Evolutionary conservation across 345 rosid species (phyloP).

Genomic region (Microcos paniculata): DNA sequence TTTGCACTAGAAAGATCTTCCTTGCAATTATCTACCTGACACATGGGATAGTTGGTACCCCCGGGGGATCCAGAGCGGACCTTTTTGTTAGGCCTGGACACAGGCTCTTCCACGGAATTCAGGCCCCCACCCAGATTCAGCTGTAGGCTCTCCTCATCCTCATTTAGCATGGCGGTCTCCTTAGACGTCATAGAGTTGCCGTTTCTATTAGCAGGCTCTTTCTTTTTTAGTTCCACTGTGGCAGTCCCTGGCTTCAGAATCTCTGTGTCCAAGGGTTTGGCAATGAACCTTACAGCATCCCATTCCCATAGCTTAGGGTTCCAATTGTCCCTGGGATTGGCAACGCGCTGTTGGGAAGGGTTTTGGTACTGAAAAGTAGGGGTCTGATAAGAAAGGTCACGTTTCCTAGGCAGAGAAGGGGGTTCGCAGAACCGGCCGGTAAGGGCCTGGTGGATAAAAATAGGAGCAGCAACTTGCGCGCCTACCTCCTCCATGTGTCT

Average conservation of each 20-base stretch:
- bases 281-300: constrained; percentile 70
- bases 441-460: constrained; percentile 55
- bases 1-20: constrained; percentile 79
- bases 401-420: constrained; percentile 56
- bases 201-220: constrained; percentile 13
- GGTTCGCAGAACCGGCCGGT: constrained; percentile 42
- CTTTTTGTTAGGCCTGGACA: constrained; percentile 59
- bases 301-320: constrained; percentile 73
- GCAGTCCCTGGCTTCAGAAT: constrained; percentile 34
- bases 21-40: constrained; percentile 84
- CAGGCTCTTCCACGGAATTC: constrained; percentile 48
- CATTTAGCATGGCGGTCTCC: constrained; percentile 22
- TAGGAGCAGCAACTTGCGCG: constrained; percentile 61
- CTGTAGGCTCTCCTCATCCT: constrained; percentile 53
- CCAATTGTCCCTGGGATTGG: constrained; percentile 57
- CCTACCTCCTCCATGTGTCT: constrained; percentile 78
- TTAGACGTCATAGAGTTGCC: constrained; percentile 21
- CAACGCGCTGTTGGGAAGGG: constrained; percentile 26
- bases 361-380: constrained; percentile 33
- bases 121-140: constrained; percentile 68
- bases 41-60: constrained; percentile 57
- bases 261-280: constrained; percentile 50
- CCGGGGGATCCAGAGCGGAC: constrained; percentile 82
- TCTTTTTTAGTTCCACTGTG: constrained; percentile 21
- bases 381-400: constrained; percentile 48